A percentile compares a stretch with the other conserved stretches of the same genome.
Evolutionary conservation across 169 alveolate genomes (phyloP).

Genomic region (Plasmodium fragile): DNA sequence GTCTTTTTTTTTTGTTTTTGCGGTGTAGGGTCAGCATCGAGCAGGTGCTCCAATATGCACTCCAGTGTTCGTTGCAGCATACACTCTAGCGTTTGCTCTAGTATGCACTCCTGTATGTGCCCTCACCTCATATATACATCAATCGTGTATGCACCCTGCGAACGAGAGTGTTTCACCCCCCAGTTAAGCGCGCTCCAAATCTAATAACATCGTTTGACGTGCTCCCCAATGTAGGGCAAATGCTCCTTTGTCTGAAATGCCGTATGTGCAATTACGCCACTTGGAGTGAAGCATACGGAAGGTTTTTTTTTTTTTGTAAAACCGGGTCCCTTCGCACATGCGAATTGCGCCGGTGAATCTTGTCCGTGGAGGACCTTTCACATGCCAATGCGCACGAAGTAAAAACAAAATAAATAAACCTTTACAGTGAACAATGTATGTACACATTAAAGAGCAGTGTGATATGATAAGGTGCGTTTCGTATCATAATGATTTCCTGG

Average conservation of each 20-base stretch:
- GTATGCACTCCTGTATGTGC: neutral
- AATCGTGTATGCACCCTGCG: neutral
- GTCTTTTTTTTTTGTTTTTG: conserved; percentile 41
- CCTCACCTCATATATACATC: neutral
- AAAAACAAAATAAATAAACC: neutral
- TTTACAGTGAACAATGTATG: conserved; percentile 21
- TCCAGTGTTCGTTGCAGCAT: neutral
- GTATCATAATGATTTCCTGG: neutral
- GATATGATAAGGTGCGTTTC: neutral
- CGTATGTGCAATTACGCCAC: neutral
- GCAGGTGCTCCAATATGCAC: neutral
- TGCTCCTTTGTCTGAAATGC: neutral
- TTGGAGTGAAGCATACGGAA: neutral
- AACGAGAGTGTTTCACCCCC: neutral
- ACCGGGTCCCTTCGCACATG: neutral
- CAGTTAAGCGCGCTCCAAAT: neutral
- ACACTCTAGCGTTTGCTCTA: neutral
- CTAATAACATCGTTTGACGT: neutral
- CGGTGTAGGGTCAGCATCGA: neutral
- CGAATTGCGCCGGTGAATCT: neutral
- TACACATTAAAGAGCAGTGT: conserved; percentile 21
- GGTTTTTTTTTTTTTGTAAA: neutral
- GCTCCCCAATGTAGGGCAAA: neutral
- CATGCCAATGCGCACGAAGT: neutral
- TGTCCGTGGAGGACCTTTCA: neutral